phyloP scores from a whole-genome alignment of 179 eudicot species.

The Spergularia azorica region DNA sequence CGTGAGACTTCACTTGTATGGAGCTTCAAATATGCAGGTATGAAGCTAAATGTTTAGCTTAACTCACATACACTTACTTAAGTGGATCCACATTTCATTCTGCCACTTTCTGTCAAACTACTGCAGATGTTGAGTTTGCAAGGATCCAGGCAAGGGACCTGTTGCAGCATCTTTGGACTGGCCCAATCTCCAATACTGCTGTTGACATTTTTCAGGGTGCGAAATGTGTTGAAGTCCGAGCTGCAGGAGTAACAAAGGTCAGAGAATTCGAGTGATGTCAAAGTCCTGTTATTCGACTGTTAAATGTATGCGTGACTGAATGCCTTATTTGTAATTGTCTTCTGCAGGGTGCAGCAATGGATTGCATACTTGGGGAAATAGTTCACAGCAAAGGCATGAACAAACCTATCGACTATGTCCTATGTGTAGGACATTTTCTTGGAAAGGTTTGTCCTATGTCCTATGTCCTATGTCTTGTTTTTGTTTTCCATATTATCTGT shows the following conservation, averaged over 20 bases:
- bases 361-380: conserved; percentile 70
- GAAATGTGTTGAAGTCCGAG: conserved; percentile 41
- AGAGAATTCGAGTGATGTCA: background rate
- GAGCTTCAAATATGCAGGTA: conserved; percentile 45
- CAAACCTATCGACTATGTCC: conserved; percentile 67
- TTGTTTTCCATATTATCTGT: no score
- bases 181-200: conserved; percentile 37
- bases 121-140: conserved; percentile 36
- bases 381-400: conserved; percentile 48
- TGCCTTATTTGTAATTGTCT: background rate
- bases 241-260: conserved; percentile 44
- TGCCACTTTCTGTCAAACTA: background rate
- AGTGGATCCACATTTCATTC: background rate
- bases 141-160: conserved; percentile 38
- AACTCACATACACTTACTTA: background rate
- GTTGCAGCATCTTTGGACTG: conserved; percentile 38
- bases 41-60: background rate
- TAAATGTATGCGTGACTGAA: background rate
- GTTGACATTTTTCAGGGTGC: conserved; percentile 40
- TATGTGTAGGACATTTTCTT: conserved; percentile 81
- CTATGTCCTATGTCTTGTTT: no score
- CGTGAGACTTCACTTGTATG: conserved; percentile 41
- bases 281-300: background rate
- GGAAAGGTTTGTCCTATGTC: conserved; percentile 49
- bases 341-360: conserved; percentile 72